These are phyloP conservation scores for Gastrolobium villosum DNA, from an alignment of 306 rosid genomes.

Conservation along the genomic window DNA sequence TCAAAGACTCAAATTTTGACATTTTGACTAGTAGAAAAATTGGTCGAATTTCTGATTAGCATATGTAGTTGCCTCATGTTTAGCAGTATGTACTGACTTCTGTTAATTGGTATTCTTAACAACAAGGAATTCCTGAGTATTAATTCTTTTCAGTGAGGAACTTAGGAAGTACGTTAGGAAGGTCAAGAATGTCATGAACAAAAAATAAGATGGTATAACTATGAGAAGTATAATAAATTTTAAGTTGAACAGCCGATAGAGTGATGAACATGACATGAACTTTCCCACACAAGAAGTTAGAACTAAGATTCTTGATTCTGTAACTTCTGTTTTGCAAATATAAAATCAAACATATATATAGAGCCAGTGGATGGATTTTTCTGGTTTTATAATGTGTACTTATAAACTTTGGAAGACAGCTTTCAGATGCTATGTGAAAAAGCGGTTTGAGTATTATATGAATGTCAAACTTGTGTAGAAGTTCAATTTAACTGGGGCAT, in stretches of 20 bases:
- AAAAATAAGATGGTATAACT: not conserved
- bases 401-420: not conserved
- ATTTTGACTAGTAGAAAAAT: slow-evolving; percentile 34
- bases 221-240: slow-evolving; percentile 5
- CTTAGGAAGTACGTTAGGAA: not conserved
- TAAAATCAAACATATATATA: slow-evolving; percentile 7
- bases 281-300: not conserved
- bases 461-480: not conserved
- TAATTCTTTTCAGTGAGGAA: not conserved
- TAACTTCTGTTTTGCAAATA: not conserved
- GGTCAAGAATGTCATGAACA: slow-evolving; percentile 9
- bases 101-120: not conserved
- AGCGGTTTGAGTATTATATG: slow-evolving; percentile 1
- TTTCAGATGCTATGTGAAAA: slow-evolving; percentile 4
- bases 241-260: slow-evolving; percentile 7
- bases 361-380: slow-evolving; percentile 7
- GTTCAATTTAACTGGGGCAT: not conserved
- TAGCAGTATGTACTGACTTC: not conserved
- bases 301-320: slow-evolving; percentile 1
- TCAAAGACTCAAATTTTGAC: not conserved
- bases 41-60: slow-evolving; percentile 14
- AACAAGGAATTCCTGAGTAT: not conserved
- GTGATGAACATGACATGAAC: not conserved
- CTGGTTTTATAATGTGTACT: not conserved
- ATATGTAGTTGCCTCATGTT: slow-evolving; percentile 28